Conservation (phyloP, 805 yeast species). For the Wickerhamiella bombiphila region DNA sequence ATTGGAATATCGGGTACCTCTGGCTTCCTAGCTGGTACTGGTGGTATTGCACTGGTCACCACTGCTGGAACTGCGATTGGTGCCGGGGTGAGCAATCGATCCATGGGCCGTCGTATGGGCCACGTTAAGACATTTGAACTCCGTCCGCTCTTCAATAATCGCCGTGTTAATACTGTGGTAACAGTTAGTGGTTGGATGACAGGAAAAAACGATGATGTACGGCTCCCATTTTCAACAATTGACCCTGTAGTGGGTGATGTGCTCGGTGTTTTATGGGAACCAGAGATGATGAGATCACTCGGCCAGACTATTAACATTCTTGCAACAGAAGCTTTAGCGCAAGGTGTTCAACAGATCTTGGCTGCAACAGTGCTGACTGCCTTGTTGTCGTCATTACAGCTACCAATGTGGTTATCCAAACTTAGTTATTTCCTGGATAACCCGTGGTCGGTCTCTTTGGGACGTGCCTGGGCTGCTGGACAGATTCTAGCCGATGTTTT, state of each 20-base stretch:
- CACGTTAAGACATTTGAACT: slow-evolving; percentile 89
- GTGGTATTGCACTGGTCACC: slow-evolving; percentile 90
- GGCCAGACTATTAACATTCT: slow-evolving; percentile 91
- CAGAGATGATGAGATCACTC: slow-evolving; percentile 87
- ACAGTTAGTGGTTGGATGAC: slow-evolving; percentile 98
- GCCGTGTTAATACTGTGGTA: slow-evolving; percentile 69
- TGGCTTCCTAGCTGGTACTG: slow-evolving; percentile 88
- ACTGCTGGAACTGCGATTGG: slow-evolving; percentile 86
- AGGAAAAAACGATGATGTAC: slow-evolving; percentile 85
- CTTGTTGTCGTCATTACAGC: slow-evolving; percentile 80
- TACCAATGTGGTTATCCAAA: slow-evolving; percentile 84
- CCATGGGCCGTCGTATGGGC: slow-evolving; percentile 78
- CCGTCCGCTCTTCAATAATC: slow-evolving; percentile 80
- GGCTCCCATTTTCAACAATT: slow-evolving; percentile 89
- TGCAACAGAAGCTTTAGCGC: slow-evolving; percentile 85
- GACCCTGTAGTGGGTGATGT: slow-evolving; percentile 98
- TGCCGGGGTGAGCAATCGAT: slow-evolving; percentile 70
- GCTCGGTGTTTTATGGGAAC: slow-evolving; percentile 90
- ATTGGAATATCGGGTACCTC: slow-evolving; percentile 90
- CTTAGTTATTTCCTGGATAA: slow-evolving; percentile 81
- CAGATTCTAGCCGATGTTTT: slow-evolving; percentile 79
- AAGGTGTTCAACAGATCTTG: slow-evolving; percentile 85
- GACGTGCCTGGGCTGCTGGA: slow-evolving; percentile 96
- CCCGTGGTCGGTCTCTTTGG: slow-evolving; percentile 96
- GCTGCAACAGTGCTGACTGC: slow-evolving; percentile 85